Conservation (phyloP, 2,329 filamentous ascomycete genomes). For the Fusarium sp. region DNA sequence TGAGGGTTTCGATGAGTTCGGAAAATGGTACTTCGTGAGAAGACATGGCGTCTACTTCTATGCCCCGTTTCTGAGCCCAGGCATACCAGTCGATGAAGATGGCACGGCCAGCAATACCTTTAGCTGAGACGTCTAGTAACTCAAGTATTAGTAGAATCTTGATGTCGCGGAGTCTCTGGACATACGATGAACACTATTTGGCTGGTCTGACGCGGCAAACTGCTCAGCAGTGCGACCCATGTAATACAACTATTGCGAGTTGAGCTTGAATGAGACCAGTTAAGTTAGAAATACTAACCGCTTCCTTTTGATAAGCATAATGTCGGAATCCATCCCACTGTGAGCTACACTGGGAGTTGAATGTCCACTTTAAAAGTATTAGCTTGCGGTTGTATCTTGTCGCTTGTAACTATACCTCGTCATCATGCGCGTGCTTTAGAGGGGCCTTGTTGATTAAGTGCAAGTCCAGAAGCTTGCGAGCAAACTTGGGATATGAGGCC, state of each 20-base stretch:
- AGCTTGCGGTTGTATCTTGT: accelerated
- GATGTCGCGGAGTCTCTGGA: neutral
- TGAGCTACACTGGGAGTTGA: conserved; percentile 36
- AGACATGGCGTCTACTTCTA: conserved; percentile 28
- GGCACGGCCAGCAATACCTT: conserved; percentile 28
- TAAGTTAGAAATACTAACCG: conserved; percentile 9
- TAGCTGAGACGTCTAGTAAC: conserved; percentile 17
- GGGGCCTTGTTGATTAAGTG: conserved; percentile 38
- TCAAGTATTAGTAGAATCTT: neutral
- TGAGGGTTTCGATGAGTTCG: conserved; percentile 21
- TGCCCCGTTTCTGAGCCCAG: conserved; percentile 17
- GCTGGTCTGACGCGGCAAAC: conserved; percentile 24
- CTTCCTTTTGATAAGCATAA: conserved; percentile 40
- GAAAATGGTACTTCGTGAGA: conserved; percentile 31
- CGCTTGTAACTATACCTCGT: conserved; percentile 20
- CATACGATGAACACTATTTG: conserved; percentile 40
- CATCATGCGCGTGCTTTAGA: conserved; percentile 39
- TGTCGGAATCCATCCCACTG: conserved; percentile 41
- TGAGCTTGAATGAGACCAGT: neutral
- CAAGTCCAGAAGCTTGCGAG: conserved; percentile 30
- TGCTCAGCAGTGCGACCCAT: conserved; percentile 38
- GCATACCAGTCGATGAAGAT: conserved; percentile 36
- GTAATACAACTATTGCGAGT: conserved; percentile 33
- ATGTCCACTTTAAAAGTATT: conserved; percentile 11
- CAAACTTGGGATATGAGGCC: conserved; percentile 35